Evolutionary conservation across 2,329 filamentous ascomycete species (phyloP), one percentile per base, ranked within the genome.

Genomic region (Bipolaris oryzae): DNA sequence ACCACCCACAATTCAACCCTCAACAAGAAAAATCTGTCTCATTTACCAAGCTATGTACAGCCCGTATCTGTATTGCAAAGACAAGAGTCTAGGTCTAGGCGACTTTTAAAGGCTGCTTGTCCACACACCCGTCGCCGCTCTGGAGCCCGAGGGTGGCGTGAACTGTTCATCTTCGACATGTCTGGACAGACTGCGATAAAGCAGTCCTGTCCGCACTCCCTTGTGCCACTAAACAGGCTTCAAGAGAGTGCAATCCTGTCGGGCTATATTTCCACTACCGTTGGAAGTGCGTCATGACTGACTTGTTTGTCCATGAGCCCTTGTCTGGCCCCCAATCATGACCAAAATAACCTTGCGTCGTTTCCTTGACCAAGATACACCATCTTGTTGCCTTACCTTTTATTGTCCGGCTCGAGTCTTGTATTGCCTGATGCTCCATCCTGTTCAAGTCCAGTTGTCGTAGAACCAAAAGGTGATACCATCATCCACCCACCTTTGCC

Each of bases 41-140:
- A 41, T 41, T 21, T n/a, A 41, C 11, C 18, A 4, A 41, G 7
- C 11, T 20, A 65, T 74, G 67, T 74, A 60, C 64, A 61, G 59
- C 68, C 69, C 69, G 70, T 67, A 73, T 75, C 71, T 74, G 72
- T 75, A 70, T 70, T 67, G 69, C 71, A 63, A 64, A 69, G 70
- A 68, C 70, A 74, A 57, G 61, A 68, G 48, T 73, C 70, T 73
- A 44, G 39, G 69, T 70, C 67, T 66, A 66, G 56, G 69, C 71
- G 54, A 73, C 71, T 75, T 72, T 71, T 66, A 6, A 65, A 69
- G 65, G 62, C 57, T 64, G 61, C 49, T 50, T 46, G 55, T 50
- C 46, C 50, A 56, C 47, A 53, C 38, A 58, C 58, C 71, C 66
- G 60, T 68, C 60, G 37, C 61, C 50, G 49, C 58, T 25, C 49